Evolutionary conservation across 345 rosid genomes (phyloP), one percentile per base, ranked within the genome.

Genomic region (Euphorbia pulcherrima): DNA sequence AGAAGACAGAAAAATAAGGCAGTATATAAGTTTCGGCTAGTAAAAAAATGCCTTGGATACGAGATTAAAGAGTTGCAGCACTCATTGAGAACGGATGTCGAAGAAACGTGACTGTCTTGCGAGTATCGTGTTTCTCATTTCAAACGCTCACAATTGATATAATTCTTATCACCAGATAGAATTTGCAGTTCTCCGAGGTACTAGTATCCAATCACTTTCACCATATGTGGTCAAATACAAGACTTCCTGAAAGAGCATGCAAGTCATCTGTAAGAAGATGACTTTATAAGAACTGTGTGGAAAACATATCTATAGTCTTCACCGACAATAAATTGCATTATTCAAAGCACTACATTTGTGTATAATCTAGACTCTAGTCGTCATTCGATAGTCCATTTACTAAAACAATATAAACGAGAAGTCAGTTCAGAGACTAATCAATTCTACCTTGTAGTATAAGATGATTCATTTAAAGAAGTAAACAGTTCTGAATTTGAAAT

Each of bases 61-160:
- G 37, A 33, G 68, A 73, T 17, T 28, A 71, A 5, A 78, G 77
- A 57, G 53, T 81, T 67, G 76, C 82, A 12, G 72, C 72, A 46
- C 68, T 72, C 68, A 62, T 71, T 6, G 83, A 72, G 65, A 58
- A 68, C 30, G 62, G 74, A 47, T 26, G 66, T 54, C 24, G 66
- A 48, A 71, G 52, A 72, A 72, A 76, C 27, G 26, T 75, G 20
- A 73, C 74, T 21, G 80, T 76, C 55, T 81, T 35, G 65, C 73
- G 77, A 53, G 69, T 64, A 79, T 70, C 73, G 77, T 72, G 69
- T 48, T 75, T 23, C 66, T 81, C n/a, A 14, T 79, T 50, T 81
- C 37, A 73, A 77, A 41, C 77, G 35, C 14, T 35, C 23, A 18
- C 79, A 37, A 60, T 76, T 13, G 77, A 70, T 48, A 62, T 75